Percentiles rank a stretch among this genome's conserved stretches.
Evolutionary conservation across 257 asterid genomes (phyloP).

Genomic region (Marsdenia floribunda): DNA sequence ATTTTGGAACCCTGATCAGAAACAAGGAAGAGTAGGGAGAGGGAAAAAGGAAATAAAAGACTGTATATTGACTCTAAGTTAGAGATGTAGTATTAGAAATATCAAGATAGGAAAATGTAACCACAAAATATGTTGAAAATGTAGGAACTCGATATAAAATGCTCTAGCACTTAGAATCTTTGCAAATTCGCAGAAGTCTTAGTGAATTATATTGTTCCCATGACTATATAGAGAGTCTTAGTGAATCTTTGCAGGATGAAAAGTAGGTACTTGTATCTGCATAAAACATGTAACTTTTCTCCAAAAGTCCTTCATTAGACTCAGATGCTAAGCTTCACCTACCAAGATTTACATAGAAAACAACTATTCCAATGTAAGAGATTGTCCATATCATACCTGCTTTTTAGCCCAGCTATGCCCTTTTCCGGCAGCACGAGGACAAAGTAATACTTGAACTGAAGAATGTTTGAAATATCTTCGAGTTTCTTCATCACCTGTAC

Average conservation of each 20-base stretch:
- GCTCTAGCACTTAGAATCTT: neutral
- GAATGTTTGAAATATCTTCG: slow-evolving; percentile 86
- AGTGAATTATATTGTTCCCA: neutral
- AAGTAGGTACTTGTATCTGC: neutral
- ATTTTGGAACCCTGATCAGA: neutral
- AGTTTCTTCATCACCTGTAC: slow-evolving; percentile 81
- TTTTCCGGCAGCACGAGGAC: slow-evolving; percentile 78
- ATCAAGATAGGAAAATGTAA: neutral
- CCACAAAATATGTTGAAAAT: neutral
- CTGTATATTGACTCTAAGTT: neutral
- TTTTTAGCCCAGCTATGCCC: slow-evolving; percentile 75
- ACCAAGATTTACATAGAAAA: neutral
- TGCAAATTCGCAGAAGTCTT: neutral
- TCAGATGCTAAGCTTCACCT: neutral
- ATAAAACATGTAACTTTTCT: too few species aligned
- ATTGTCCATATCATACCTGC: slow-evolving; percentile 26
- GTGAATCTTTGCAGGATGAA: neutral
- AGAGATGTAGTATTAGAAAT: neutral
- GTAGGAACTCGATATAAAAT: neutral
- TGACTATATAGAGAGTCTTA: neutral
- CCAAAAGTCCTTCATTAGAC: neutral
- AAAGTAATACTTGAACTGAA: slow-evolving; percentile 74
- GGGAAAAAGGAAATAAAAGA: neutral
- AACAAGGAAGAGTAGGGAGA: neutral
- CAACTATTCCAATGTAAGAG: neutral